These are phyloP conservation scores for Fusarium sacchari DNA, from an alignment of 2,329 filamentous ascomycete genomes.

Conservation along the genomic window DNA sequence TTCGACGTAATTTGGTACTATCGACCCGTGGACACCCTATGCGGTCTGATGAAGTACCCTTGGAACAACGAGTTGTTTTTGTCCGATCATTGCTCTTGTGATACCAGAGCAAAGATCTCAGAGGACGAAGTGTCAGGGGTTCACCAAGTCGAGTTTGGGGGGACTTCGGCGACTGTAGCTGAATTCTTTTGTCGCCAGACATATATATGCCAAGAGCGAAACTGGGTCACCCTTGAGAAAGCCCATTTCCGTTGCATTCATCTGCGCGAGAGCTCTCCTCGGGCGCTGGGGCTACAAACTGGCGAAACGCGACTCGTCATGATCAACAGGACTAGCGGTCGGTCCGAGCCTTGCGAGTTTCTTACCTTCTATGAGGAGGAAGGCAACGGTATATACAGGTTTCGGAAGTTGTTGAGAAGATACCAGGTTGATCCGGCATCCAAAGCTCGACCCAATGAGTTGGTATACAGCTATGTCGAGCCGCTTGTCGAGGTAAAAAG, in stretches of 20 bases:
- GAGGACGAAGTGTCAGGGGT: conserved; percentile 66
- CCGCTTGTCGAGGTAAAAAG: conserved; percentile 49
- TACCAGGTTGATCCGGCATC: conserved; percentile 49
- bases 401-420: conserved; percentile 66
- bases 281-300: conserved; percentile 48
- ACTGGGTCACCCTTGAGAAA: conserved; percentile 68
- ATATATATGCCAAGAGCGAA: conserved; percentile 68
- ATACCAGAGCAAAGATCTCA: conserved; percentile 57
- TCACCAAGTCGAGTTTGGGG: conserved; percentile 68
- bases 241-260: conserved; percentile 66
- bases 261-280: conserved; percentile 26
- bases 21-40: conserved; percentile 74
- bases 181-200: conserved; percentile 78
- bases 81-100: conserved; percentile 79
- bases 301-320: conserved; percentile 71
- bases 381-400: conserved; percentile 40
- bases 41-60: conserved; percentile 73
- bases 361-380: conserved; percentile 45
- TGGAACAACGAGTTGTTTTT: conserved; percentile 79
- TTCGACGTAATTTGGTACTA: conserved; percentile 82
- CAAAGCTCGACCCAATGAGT: conserved; percentile 62
- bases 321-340: conserved; percentile 41
- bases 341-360: conserved; percentile 71
- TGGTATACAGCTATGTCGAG: conserved; percentile 63
- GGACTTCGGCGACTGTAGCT: conserved; percentile 54